Evolutionary conservation across 805 yeast species (phyloP).

Genomic region (Yueomyces sp.): DNA sequence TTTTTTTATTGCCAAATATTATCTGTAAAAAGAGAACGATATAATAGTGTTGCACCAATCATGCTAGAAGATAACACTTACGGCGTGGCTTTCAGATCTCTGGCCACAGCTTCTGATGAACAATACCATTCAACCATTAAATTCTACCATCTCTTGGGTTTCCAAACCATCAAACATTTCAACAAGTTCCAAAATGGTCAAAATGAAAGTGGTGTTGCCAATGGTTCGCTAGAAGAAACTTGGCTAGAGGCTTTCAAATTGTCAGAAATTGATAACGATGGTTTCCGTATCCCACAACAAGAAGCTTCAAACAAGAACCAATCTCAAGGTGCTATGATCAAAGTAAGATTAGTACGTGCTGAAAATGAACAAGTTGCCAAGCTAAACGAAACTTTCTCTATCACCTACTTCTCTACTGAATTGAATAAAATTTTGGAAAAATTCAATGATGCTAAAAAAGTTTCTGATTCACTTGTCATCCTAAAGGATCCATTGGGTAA

Average conservation of each 20-base stretch:
- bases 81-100: conserved; percentile 45
- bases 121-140: conserved; percentile 33
- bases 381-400: conserved; percentile 1
- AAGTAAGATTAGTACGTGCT: conserved; percentile 30
- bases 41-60: neutral
- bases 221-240: conserved; percentile 52
- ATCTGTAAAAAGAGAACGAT: neutral
- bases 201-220: conserved; percentile 41
- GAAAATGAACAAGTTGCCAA: conserved; percentile 17
- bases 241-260: conserved; percentile 63
- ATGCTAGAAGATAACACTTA: conserved; percentile 14
- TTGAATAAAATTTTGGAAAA: conserved; percentile 17
- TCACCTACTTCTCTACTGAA: conserved; percentile 28
- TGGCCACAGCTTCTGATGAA: conserved; percentile 39
- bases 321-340: conserved; percentile 34
- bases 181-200: conserved; percentile 33
- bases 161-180: conserved; percentile 44
- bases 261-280: conserved; percentile 44
- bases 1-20: neutral
- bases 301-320: conserved; percentile 27
- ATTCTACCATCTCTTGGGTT: conserved; percentile 54
- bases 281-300: conserved; percentile 43
- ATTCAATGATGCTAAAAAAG: conserved; percentile 11
- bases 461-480: conserved; percentile 16
- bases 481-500: conserved; percentile 54